phyloP scores from a whole-genome alignment of 495 filamentous ascomycete species.

The Penicillium flavigenum region DNA sequence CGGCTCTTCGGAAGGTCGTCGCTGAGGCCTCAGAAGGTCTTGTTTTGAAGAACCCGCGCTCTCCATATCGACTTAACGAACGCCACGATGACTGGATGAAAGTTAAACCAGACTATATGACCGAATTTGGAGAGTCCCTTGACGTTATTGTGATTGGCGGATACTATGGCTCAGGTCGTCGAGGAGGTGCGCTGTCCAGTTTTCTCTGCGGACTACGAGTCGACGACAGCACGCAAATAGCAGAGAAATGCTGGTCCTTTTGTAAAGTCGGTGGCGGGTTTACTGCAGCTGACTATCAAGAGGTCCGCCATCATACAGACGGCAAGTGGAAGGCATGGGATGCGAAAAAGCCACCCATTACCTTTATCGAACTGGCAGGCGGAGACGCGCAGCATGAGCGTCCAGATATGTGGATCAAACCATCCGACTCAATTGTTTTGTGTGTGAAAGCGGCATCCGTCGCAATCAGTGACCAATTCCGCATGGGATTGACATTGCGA shows the following conservation, averaged over 20 bases:
- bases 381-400: conserved; percentile 70
- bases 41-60: conserved; percentile 90
- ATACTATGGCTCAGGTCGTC: conserved; percentile 83
- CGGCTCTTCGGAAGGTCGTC: conserved; percentile 75
- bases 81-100: conserved; percentile 98
- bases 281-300: conserved; percentile 77
- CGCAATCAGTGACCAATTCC: conserved; percentile 70
- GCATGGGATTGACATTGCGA: conserved; percentile 73
- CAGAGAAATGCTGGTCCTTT: conserved; percentile 81
- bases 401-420: conserved; percentile 93
- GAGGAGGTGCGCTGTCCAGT: conserved; percentile 78
- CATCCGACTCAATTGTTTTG: conserved; percentile 81
- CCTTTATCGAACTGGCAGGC: conserved; percentile 79
- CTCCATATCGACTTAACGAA: conserved; percentile 81
- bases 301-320: conserved; percentile 78
- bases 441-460: conserved; percentile 89
- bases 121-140: conserved; percentile 89
- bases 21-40: conserved; percentile 87
- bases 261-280: conserved; percentile 96
- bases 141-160: conserved; percentile 89
- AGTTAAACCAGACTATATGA: conserved; percentile 98
- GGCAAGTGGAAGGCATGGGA: conserved; percentile 92
- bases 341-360: conserved; percentile 69
- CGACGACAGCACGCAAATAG: conserved; percentile 57
- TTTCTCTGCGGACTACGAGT: conserved; percentile 86